These are phyloP conservation scores for Epithele typhae DNA, from an alignment of 768 basidiomycete genomes.

Conservation along the genomic window DNA sequence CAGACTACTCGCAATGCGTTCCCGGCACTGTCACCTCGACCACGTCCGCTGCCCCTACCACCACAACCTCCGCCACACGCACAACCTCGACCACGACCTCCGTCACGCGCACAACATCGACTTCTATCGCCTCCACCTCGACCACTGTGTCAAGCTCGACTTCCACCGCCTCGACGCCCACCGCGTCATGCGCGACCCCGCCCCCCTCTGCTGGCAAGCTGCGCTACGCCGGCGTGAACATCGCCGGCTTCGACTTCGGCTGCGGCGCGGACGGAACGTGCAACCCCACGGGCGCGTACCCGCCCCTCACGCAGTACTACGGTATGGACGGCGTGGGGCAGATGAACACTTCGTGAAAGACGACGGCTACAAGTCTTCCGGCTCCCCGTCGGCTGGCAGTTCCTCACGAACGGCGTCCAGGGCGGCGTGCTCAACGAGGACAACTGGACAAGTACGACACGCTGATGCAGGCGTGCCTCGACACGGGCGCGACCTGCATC, in stretches of 20 bases:
- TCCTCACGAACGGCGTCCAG: conserved; percentile 36
- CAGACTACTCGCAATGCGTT: conserved; percentile 30
- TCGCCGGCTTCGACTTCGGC: conserved; percentile 32
- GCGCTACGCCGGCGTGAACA: conserved; percentile 44
- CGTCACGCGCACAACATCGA: too few relatives aligned
- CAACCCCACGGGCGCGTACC: conserved; percentile 31
- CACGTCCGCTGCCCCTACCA: conserved; percentile 11
- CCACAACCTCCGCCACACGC: conserved; percentile 2
- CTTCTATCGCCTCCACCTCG: background rate
- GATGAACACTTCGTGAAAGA: conserved; percentile 27
- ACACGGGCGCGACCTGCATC: conserved; percentile 38
- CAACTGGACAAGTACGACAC: conserved; percentile 39
- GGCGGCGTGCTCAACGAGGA: conserved; percentile 39
- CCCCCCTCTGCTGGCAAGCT: conserved; percentile 20
- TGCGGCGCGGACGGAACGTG: conserved; percentile 40
- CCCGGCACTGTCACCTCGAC: conserved; percentile 20
- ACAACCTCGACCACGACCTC: background rate
- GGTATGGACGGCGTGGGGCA: conserved; percentile 18
- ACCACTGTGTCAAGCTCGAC: background rate
- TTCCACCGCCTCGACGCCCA: background rate
- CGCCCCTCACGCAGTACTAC: conserved; percentile 46
- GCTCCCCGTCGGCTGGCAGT: conserved; percentile 17
- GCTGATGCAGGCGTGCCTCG: conserved; percentile 43
- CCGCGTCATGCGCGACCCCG: conserved; percentile 3
- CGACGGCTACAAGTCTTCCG: conserved; percentile 12